These are phyloP conservation scores for Gastroboletus turbinatus DNA, from an alignment of 1,284 basidiomycete genomes.

Conservation along the genomic window DNA sequence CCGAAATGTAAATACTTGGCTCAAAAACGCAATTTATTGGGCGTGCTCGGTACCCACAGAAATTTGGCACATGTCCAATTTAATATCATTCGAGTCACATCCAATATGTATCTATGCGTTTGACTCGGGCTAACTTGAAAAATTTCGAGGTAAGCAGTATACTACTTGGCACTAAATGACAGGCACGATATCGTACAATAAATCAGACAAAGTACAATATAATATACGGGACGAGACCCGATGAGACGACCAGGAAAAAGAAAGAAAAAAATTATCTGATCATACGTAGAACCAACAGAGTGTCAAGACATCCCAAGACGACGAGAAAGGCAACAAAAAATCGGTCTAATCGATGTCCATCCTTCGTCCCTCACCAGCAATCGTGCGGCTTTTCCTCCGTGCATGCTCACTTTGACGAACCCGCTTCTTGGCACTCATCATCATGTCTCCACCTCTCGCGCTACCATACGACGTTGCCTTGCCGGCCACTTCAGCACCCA, in stretches of 20 bases:
- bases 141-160: background rate
- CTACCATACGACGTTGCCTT: slow-evolving; percentile 42
- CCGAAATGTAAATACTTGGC: background rate
- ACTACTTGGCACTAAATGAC: background rate
- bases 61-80: background rate
- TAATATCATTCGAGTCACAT: slow-evolving; percentile 1
- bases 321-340: background rate
- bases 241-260: background rate
- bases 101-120: background rate
- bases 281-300: slow-evolving; percentile 9
- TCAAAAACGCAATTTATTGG: background rate
- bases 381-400: slow-evolving; percentile 43
- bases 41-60: background rate
- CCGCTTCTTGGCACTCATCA: slow-evolving; percentile 63
- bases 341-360: slow-evolving; percentile 33
- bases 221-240: background rate
- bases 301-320: slow-evolving; percentile 7
- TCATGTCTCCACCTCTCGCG: slow-evolving; percentile 37
- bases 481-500: slow-evolving; percentile 48
- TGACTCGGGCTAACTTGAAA: background rate
- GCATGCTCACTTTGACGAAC: slow-evolving; percentile 68
- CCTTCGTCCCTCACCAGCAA: slow-evolving; percentile 7
- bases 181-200: slow-evolving; percentile 15
- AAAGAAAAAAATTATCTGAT: slow-evolving; percentile 8
- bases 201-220: slow-evolving; percentile 10